Conservation (phyloP, 2,329 filamentous ascomycete genomes). For the Xylariaceae sp. region DNA sequence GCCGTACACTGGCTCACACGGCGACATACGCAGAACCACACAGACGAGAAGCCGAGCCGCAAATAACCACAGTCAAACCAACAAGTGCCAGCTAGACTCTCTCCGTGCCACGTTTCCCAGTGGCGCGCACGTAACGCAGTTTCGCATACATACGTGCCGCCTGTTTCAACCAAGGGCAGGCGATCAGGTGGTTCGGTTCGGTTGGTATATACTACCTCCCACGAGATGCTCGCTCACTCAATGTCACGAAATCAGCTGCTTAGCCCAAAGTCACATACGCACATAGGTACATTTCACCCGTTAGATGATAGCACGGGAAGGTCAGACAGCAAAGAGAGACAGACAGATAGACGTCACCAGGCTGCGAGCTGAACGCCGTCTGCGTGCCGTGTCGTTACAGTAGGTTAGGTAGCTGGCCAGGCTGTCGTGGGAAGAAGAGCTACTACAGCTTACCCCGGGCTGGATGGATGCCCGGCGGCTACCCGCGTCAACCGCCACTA, state of each 20-base stretch:
- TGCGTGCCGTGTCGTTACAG: background rate
- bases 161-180: too few species aligned
- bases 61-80: too few species aligned
- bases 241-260: too few species aligned
- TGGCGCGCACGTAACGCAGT: constrained; percentile 13
- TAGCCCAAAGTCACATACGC: too few species aligned
- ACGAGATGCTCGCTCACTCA: too few species aligned
- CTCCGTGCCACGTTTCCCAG: constrained; percentile 24
- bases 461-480: constrained; percentile 14
- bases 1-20: background rate
- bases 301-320: constrained; percentile 19
- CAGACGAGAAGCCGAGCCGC: too few species aligned
- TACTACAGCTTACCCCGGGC: background rate
- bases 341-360: background rate
- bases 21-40: background rate
- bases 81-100: background rate
- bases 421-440: background rate
- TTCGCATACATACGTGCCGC: too few species aligned
- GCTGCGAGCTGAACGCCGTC: background rate
- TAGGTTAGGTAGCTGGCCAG: background rate
- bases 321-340: background rate
- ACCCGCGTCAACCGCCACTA: constrained; percentile 16
- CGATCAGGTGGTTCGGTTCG: too few species aligned
- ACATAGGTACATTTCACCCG: constrained; percentile 9
- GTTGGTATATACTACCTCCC: too few species aligned